Base-by-base conservation (phyloP, 2,329 filamentous ascomycete genomes). In the Aspergillus nomiae region DNA sequence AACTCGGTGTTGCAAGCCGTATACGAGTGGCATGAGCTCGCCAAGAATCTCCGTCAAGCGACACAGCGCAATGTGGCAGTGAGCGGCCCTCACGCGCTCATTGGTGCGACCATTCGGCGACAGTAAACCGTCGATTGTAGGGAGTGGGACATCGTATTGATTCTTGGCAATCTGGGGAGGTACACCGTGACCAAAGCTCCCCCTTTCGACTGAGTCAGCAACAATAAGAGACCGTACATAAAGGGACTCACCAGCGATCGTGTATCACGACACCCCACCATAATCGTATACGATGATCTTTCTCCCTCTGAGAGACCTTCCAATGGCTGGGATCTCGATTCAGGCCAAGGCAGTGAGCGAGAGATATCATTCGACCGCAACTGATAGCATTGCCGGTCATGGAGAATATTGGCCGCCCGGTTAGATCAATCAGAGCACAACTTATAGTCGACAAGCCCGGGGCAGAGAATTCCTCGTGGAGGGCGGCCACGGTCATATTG, bases 251-350 rank as follows among this genome's bases (percentile, higher is more conserved):
- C 80, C 85, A 87, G 46, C 83, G 80, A 71, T 87, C 85, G 61
- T 85, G 84, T 45, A 87, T 83, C 3, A 86, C 76, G 2, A 86
- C 82, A 6, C 82, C 84, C 85, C 85, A 87, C 83, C 85, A 87
- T 3, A 85, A 71, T 3, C 83, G 81, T 34, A 84, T 82, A 8
- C 85, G 78, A 19, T 84, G 73, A 10, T 80, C 77, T 66, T 85
- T 86, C 65, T 87, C 85, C 38, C 77, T 74, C 1, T 77, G 77
- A 1, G 81, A 80, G 1, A 85, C 77, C 53, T 82, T 83, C 84
- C 84, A 87, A 61, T 79, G 78, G 4, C 79, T 81, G 14, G 84
- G 83, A 66, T 87, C 83, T 32, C 85, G 80, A 64, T 87, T 85
- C 43, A 87, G 73, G 0, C 85, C 85, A 61, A 86, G 81, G 21